Base-by-base conservation (phyloP, 768 basidiomycete genomes). In the Phanerodontia chrysosporium region DNA sequence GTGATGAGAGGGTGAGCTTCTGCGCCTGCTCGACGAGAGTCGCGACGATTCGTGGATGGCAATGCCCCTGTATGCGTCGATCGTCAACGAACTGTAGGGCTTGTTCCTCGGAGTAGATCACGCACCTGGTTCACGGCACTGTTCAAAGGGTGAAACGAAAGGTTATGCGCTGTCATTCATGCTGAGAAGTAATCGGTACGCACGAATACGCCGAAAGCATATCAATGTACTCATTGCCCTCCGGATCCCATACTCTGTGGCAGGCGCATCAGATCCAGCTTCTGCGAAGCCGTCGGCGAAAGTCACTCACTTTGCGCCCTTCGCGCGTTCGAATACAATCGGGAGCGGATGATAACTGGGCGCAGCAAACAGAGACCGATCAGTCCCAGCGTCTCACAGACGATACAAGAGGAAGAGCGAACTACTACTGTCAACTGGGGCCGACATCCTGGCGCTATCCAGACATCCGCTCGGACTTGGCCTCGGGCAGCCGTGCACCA, bases 131-230 rank as follows among this genome's bases (percentile, higher is more conserved):
- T 95, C 56, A 94, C 90, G 45, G 92, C 91, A 29, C 91, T 93
- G 65, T 25, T 52, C 49, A 51, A n/a, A 13, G 18, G 29, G 29
- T 14, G 16, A n/a, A 32, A 28, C 9, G 16, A 18, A 32, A 51
- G 28, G n/a, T 51, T 32, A 51, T 42, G 18, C 49, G 22, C 22
- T 30, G 28, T 30, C 22, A 51, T 21, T 4, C 13, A 51, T 8
- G 28, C 29, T 12, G n/a, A n/a, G 32, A 9, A 18, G 49, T 3
- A 27, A 22, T 5, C 10, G 49, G 25, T 27, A 77, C 88, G 77
- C 71, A 95, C 92, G 92, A 95, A 76, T 98, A 98, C 28, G 97
- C 97, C 46, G 92, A 92, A 21, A 99, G 80, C 92, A 98, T 97
- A 69, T 99, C 97, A 62, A 98, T 94, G 75, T 97, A 99, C 69